phyloP scores from a whole-genome alignment of 2,329 filamentous ascomycete genomes.

The Cordyceps farinosa region DNA sequence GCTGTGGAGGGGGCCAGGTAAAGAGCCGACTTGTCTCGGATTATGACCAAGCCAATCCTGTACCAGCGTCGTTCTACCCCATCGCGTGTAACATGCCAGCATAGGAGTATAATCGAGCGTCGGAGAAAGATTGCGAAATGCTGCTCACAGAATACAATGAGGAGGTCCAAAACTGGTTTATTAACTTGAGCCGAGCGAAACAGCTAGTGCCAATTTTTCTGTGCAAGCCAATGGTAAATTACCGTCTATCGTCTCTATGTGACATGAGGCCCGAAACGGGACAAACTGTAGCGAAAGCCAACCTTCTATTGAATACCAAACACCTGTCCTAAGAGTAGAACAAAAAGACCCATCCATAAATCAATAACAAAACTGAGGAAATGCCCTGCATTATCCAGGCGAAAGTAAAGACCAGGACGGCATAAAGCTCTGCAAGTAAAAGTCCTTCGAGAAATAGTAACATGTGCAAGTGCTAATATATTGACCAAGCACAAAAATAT shows the following conservation, averaged over 20 bases:
- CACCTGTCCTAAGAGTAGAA: not conserved
- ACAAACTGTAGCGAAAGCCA: conserved; percentile 2
- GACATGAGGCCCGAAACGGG: not conserved
- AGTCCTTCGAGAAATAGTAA: not conserved
- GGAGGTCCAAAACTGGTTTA: not conserved
- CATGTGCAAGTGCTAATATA: not conserved
- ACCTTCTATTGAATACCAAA: not conserved
- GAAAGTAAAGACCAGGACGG: not conserved
- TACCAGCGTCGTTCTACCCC: not conserved
- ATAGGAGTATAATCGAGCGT: not conserved
- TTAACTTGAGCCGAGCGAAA: not conserved
- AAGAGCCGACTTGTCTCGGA: conserved; percentile 14
- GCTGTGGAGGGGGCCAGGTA: not conserved
- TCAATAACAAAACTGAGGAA: conserved; percentile 8
- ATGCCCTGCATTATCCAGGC: not conserved
- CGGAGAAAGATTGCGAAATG: not conserved
- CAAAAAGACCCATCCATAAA: not conserved
- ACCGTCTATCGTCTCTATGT: conserved; percentile 3
- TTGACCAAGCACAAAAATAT: not conserved
- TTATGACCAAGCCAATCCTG: not conserved
- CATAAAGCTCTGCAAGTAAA: not conserved
- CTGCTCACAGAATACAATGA: not conserved
- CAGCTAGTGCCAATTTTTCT: not conserved
- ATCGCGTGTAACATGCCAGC: not conserved
- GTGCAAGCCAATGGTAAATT: not conserved